Evolutionary conservation across 1,284 basidiomycete genomes (phyloP).

Genomic region (Pulveroboletus sp.): DNA sequence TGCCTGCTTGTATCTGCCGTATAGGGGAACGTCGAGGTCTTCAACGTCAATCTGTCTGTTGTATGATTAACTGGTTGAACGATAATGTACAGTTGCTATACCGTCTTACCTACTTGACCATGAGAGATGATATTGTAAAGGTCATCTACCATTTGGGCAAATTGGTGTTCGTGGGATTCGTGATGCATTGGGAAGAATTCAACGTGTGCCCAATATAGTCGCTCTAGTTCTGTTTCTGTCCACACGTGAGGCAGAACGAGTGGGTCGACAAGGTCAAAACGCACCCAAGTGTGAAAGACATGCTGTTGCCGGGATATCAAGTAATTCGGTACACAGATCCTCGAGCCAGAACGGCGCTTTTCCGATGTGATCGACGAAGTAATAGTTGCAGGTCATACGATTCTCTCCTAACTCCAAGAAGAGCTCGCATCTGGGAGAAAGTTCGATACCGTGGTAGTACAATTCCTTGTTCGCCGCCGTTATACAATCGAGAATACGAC

Average conservation of each 20-base stretch:
- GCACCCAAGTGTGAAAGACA: slow-evolving; percentile 52
- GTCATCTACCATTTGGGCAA: slow-evolving; percentile 45
- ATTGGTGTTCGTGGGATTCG: slow-evolving; percentile 38
- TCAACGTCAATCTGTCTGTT: slow-evolving; percentile 46
- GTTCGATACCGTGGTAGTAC: slow-evolving; percentile 29
- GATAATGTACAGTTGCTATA: background rate
- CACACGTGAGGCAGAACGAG: slow-evolving; percentile 11
- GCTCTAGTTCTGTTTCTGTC: slow-evolving; percentile 46
- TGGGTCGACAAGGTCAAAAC: slow-evolving; percentile 19
- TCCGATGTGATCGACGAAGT: slow-evolving; percentile 50
- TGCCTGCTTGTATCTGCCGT: slow-evolving; percentile 35
- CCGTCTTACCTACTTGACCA: slow-evolving; percentile 33
- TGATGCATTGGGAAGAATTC: slow-evolving; percentile 59
- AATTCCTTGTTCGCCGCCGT: slow-evolving; percentile 35
- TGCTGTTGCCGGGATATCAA: slow-evolving; percentile 45
- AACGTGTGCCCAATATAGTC: slow-evolving; percentile 58
- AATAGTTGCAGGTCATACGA: slow-evolving; percentile 48
- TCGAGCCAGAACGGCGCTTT: slow-evolving; percentile 55
- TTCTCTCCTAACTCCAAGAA: slow-evolving; percentile 47
- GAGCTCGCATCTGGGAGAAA: slow-evolving; percentile 46
- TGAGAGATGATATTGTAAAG: slow-evolving; percentile 41
- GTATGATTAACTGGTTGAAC: background rate
- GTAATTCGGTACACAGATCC: slow-evolving; percentile 38
- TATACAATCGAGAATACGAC: slow-evolving; percentile 38
- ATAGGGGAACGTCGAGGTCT: slow-evolving; percentile 46